Evolutionary conservation across 148 eudicot species (phyloP).

Genomic region (Vaccinium vitisidaea): DNA sequence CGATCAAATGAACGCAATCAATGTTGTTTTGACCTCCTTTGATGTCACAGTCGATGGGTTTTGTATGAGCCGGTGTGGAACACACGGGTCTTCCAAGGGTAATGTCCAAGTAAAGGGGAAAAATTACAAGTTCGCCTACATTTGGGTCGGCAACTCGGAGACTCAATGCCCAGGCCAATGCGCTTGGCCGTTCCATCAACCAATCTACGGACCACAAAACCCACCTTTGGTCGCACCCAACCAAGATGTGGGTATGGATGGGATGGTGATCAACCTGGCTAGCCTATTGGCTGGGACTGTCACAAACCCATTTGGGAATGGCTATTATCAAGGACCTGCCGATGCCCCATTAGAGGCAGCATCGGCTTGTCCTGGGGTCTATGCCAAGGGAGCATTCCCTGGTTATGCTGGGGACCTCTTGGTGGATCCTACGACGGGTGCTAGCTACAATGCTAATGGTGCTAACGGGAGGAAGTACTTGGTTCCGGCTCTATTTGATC

Average conservation of each 20-base stretch:
- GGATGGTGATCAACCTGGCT: conserved; percentile 18
- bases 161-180: conserved; percentile 21
- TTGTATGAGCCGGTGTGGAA: conserved; percentile 14
- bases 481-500: no score
- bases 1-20: neutral
- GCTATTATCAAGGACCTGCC: conserved; percentile 21
- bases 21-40: neutral
- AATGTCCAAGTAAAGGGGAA: neutral
- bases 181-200: no score
- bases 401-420: conserved; percentile 24
- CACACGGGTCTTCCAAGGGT: conserved; percentile 7
- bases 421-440: conserved; percentile 25
- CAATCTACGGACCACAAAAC: no score
- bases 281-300: conserved; percentile 10
- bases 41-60: conserved; percentile 20
- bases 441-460: conserved; percentile 27
- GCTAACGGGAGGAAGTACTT: conserved; percentile 14
- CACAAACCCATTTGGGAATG: conserved; percentile 19
- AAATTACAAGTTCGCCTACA: conserved; percentile 15
- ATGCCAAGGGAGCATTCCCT: conserved; percentile 21
- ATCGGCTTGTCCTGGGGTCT: conserved; percentile 21
- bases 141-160: neutral
- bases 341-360: conserved; percentile 26
- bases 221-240: no score
- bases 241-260: no score